A percentile compares a stretch with the other conserved stretches of the same genome.
Evolutionary conservation across 192 early-diverging fungal species (phyloP).

Genomic region (Thamnidium elegans): DNA sequence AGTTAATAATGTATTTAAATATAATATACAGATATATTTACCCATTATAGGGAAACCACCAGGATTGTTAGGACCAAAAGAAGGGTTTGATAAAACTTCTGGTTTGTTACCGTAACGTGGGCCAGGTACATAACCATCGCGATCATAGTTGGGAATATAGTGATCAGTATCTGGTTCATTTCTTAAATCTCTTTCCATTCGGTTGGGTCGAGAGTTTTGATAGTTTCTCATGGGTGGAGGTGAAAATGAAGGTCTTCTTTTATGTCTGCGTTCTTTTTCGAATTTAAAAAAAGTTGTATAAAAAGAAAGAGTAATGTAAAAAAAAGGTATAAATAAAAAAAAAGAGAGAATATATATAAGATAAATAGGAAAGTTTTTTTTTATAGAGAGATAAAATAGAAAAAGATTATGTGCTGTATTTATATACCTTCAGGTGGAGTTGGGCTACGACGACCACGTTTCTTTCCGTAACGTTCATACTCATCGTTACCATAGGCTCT

Average conservation of each 20-base stretch:
- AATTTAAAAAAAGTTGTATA: not conserved
- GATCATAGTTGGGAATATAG: constrained; percentile 85
- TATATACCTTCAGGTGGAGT: constrained; percentile 35
- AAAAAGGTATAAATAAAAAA: not conserved
- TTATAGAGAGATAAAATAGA: not conserved
- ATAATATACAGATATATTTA: not conserved
- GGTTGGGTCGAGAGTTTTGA: not conserved
- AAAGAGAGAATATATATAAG: constrained; percentile 2
- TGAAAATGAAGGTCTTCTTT: constrained; percentile 19
- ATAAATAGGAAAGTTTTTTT: no score
- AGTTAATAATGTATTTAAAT: not conserved
- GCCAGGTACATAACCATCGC: constrained; percentile 68
- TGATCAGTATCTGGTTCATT: constrained; percentile 42
- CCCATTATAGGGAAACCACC: constrained; percentile 24
- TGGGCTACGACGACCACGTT: constrained; percentile 29
- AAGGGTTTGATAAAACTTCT: constrained; percentile 19
- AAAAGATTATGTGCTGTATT: not conserved
- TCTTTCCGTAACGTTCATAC: constrained; percentile 31
- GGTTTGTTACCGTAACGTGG: constrained; percentile 49
- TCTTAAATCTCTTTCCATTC: not conserved
- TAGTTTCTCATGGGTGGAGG: constrained; percentile 11
- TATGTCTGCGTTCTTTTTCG: constrained; percentile 11
- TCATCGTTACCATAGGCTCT: constrained; percentile 17
- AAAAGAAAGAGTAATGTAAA: not conserved
- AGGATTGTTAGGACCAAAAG: constrained; percentile 15